phyloP scores from a whole-genome alignment of 2,329 filamentous ascomycete species.

The Fusarium neocosmosporiellum region DNA sequence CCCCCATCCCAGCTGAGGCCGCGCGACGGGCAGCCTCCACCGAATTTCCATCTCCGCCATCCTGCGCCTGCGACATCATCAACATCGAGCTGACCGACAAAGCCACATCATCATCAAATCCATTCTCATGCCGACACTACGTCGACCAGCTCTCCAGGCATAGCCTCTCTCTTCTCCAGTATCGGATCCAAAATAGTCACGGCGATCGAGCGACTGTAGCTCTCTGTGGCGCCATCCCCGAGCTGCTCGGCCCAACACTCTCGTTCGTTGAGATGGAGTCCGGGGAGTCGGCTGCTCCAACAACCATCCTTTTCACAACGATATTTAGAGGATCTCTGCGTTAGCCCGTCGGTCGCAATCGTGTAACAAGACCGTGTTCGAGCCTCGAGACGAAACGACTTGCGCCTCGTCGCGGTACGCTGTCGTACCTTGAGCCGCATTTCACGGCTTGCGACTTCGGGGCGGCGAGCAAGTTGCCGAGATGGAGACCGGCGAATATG shows the following conservation, averaged over 20 bases:
- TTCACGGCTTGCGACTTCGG: constrained; percentile 41
- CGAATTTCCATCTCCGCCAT: constrained; percentile 40
- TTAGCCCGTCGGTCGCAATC: constrained; percentile 14
- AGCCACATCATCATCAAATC: constrained; percentile 13
- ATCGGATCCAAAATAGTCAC: constrained; percentile 6
- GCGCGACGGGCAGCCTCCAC: constrained; percentile 39
- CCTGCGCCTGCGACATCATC: constrained; percentile 38
- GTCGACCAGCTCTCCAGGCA: constrained; percentile 16
- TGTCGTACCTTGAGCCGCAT: constrained; percentile 40
- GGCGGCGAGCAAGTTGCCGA: constrained; percentile 54
- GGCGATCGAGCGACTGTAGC: constrained; percentile 13
- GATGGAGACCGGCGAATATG: constrained; percentile 73
- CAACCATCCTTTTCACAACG: constrained; percentile 32
- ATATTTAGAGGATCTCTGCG: constrained; percentile 29
- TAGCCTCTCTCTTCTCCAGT: constrained; percentile 10
- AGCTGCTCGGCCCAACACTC: constrained; percentile 38
- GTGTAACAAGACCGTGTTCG: constrained; percentile 6
- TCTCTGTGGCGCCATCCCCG: constrained; percentile 37
- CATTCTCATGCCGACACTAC: constrained; percentile 10
- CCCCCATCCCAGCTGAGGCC: constrained; percentile 34
- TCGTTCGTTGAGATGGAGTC: constrained; percentile 55
- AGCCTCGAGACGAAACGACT: constrained; percentile 25
- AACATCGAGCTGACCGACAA: constrained; percentile 20
- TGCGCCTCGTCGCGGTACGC: constrained; percentile 32
- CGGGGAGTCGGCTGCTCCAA: constrained; percentile 41